A percentile compares a stretch with the other conserved stretches of the same genome.
Conservation (phyloP, 345 rosid species). For the Microcos paniculata region DNA sequence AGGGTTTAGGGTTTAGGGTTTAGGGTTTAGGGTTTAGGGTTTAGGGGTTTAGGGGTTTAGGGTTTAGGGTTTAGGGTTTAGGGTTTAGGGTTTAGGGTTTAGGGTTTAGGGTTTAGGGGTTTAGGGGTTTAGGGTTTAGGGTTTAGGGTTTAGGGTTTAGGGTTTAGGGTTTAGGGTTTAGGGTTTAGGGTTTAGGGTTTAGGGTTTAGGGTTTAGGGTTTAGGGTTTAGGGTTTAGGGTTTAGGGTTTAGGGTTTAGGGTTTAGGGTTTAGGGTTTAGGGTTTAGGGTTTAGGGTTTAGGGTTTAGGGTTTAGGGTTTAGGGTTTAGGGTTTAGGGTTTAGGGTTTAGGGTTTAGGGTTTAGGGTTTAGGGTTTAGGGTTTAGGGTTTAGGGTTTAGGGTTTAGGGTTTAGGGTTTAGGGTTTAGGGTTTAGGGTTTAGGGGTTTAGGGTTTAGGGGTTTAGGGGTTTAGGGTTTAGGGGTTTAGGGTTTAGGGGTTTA, state of each 20-base stretch:
- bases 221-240: not conserved
- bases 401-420: not conserved
- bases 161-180: not conserved
- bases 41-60: no score
- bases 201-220: not conserved
- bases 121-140: not conserved
- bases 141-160: not conserved
- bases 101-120: not conserved
- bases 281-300: not conserved
- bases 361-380: not conserved
- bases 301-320: slow-evolving; percentile 1
- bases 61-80: no score
- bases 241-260: not conserved
- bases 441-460: not conserved
- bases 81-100: not conserved
- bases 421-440: not conserved
- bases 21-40: no score
- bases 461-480: not conserved
- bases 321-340: not conserved
- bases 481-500: not conserved
- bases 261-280: not conserved
- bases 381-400: not conserved
- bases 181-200: not conserved
- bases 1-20: no score
- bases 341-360: not conserved